Percentiles rank a stretch among this genome's conserved stretches.
These are phyloP conservation scores for Vicia villosa DNA, from an alignment of 306 rosid genomes.

Conservation along the genomic window DNA sequence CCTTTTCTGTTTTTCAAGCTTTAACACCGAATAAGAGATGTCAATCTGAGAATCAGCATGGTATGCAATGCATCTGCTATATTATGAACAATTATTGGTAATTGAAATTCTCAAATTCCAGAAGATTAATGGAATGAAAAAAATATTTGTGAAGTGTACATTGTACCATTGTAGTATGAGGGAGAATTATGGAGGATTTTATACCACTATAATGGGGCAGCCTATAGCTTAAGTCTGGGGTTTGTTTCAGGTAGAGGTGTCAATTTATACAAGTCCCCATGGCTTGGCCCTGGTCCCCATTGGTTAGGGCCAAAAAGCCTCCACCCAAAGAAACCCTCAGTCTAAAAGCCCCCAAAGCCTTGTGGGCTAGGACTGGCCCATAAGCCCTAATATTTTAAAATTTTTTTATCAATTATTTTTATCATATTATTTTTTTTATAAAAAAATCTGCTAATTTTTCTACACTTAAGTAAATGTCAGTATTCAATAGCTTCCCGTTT, in stretches of 20 bases:
- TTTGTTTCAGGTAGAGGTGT: slow-evolving; percentile 1
- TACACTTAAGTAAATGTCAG: no score
- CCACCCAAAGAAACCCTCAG: no score
- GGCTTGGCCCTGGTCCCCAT: no score
- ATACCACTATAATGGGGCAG: neutral
- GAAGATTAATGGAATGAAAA: neutral
- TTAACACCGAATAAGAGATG: neutral
- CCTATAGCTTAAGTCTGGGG: slow-evolving; percentile 11
- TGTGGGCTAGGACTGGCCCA: no score
- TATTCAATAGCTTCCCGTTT: no score
- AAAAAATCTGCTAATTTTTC: no score
- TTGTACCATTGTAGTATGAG: neutral
- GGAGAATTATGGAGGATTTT: neutral
- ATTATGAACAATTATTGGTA: slow-evolving; percentile 2
- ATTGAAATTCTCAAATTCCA: neutral
- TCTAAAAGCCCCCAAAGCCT: no score
- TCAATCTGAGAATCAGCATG: neutral
- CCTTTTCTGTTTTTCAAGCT: slow-evolving; percentile 1
- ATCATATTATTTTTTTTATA: no score
- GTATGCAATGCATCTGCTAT: neutral
- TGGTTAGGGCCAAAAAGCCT: no score
- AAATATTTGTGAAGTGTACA: neutral
- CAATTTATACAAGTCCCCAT: no score
- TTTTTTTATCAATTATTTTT: no score
- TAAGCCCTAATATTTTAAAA: no score